phyloP scores from a whole-genome alignment of 305 asterid genomes.

The Fraxinus albicans region DNA sequence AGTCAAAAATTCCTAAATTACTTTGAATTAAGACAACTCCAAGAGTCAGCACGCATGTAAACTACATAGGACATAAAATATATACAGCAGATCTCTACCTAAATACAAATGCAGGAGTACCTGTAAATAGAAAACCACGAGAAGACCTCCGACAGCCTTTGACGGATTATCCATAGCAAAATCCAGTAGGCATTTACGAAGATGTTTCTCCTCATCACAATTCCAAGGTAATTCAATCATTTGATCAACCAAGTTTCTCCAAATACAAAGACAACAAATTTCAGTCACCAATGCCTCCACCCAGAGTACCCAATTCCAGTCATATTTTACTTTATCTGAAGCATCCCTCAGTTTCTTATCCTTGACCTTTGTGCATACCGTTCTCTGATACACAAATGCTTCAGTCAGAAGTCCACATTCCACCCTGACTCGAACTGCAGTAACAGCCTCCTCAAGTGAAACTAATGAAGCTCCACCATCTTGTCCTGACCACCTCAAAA shows the following conservation, averaged over 20 bases:
- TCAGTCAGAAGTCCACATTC: slow-evolving; percentile 96
- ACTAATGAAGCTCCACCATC: slow-evolving; percentile 59
- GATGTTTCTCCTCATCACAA: slow-evolving; percentile 82
- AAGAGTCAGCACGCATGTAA: background rate
- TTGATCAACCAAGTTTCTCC: slow-evolving; percentile 78
- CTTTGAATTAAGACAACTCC: background rate
- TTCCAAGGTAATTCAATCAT: slow-evolving; percentile 97
- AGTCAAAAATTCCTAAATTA: slow-evolving; percentile 2
- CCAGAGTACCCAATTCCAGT: slow-evolving; percentile 62
- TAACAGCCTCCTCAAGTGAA: slow-evolving; percentile 82
- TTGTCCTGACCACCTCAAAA: slow-evolving; percentile 86
- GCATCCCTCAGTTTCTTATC: slow-evolving; percentile 52
- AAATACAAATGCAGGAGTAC: slow-evolving; percentile 34
- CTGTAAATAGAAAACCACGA: slow-evolving; percentile 94
- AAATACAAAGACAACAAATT: slow-evolving; percentile 76
- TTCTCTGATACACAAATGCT: slow-evolving; percentile 91
- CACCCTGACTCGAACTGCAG: slow-evolving; percentile 78
- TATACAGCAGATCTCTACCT: background rate
- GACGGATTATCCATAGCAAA: slow-evolving; percentile 65
- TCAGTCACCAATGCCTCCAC: slow-evolving; percentile 82
- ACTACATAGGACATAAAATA: slow-evolving; percentile 7
- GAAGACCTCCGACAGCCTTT: slow-evolving; percentile 76
- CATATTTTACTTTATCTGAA: slow-evolving; percentile 44
- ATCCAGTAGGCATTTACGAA: slow-evolving; percentile 78
- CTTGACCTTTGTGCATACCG: slow-evolving; percentile 60